These are phyloP conservation scores for Herpetospermum pedunculosum DNA, from an alignment of 306 rosid genomes.

Conservation along the genomic window DNA sequence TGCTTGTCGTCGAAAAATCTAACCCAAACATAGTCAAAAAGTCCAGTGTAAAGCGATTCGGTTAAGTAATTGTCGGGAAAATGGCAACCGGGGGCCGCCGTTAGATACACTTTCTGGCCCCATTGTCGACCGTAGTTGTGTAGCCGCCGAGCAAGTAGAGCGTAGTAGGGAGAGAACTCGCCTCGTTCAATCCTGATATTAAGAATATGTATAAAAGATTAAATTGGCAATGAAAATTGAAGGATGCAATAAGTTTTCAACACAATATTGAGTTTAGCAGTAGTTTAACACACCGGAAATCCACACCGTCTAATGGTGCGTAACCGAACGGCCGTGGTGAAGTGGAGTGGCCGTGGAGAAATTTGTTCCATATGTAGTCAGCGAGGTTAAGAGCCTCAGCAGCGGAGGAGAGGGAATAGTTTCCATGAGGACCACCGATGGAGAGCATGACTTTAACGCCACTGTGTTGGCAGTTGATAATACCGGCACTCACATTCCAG, in stretches of 20 bases:
- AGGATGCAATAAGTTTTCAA: no score
- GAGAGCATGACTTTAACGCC: conserved; percentile 37
- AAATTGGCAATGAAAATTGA: no score
- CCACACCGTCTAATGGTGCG: conserved; percentile 21
- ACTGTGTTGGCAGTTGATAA: conserved; percentile 5
- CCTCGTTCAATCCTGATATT: conserved; percentile 14
- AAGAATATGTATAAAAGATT: not conserved
- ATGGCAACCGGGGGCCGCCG: conserved; percentile 25
- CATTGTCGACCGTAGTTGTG: not conserved
- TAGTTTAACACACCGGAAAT: conserved; percentile 14
- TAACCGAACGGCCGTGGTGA: conserved; percentile 21
- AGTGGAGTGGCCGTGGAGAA: conserved; percentile 22
- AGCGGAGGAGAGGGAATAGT: conserved; percentile 14
- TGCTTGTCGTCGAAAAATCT: conserved; percentile 17
- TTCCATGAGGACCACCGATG: conserved; percentile 14
- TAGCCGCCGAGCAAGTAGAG: conserved; percentile 13
- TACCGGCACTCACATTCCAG: not conserved
- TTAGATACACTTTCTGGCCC: conserved; percentile 13
- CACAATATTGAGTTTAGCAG: no score
- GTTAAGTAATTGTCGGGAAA: conserved; percentile 11
- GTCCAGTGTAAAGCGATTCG: conserved; percentile 16
- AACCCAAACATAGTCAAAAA: conserved; percentile 26
- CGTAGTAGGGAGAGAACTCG: not conserved
- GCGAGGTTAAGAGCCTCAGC: conserved; percentile 13
- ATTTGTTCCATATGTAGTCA: conserved; percentile 28